These are phyloP conservation scores for Annona cherimola DNA, from an alignment of 164 flowering plant species.

Conservation along the genomic window DNA sequence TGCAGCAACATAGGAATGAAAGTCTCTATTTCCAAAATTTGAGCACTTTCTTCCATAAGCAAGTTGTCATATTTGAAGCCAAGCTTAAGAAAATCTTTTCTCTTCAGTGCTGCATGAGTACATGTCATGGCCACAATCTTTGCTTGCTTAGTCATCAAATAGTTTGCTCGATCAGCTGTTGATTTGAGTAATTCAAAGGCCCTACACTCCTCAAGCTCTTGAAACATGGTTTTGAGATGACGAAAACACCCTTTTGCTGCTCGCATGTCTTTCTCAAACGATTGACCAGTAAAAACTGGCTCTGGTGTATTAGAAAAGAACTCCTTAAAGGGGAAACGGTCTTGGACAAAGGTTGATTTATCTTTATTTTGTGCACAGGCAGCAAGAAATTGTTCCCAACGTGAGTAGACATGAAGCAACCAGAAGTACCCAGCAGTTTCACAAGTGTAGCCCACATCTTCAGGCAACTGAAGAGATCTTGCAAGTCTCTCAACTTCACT, in stretches of 20 bases:
- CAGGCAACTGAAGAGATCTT: slow-evolving; percentile 84
- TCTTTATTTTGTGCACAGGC: slow-evolving; percentile 66
- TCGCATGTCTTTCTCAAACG: slow-evolving; percentile 89
- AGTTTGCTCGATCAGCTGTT: slow-evolving; percentile 93
- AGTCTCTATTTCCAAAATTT: slow-evolving; percentile 94
- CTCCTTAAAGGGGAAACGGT: slow-evolving; percentile 83
- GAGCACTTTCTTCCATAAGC: slow-evolving; percentile 99
- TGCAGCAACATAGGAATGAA: slow-evolving; percentile 98
- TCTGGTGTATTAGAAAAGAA: slow-evolving; percentile 74
- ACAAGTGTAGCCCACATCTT: slow-evolving; percentile 96
- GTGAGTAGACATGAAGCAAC: slow-evolving; percentile 94
- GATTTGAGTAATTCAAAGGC: slow-evolving; percentile 98
- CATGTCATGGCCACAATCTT: slow-evolving; percentile 99
- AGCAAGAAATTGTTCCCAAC: slow-evolving; percentile 95
- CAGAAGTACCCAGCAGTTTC: slow-evolving; percentile 99
- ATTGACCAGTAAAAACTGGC: slow-evolving; percentile 74
- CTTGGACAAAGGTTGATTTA: slow-evolving; percentile 69
- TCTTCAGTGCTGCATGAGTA: slow-evolving; percentile 95
- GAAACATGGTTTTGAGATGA: slow-evolving; percentile 89
- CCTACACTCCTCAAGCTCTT: slow-evolving; percentile 95
- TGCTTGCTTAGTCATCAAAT: slow-evolving; percentile 96
- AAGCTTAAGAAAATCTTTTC: slow-evolving; percentile 89
- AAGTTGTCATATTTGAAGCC: slow-evolving; percentile 97
- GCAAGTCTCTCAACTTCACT: slow-evolving; percentile 95
- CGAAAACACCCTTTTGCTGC: slow-evolving; percentile 91